These are phyloP conservation scores for Phyllosticta ampelicida DNA, from an alignment of 2,329 filamentous ascomycete species.

Conservation along the genomic window DNA sequence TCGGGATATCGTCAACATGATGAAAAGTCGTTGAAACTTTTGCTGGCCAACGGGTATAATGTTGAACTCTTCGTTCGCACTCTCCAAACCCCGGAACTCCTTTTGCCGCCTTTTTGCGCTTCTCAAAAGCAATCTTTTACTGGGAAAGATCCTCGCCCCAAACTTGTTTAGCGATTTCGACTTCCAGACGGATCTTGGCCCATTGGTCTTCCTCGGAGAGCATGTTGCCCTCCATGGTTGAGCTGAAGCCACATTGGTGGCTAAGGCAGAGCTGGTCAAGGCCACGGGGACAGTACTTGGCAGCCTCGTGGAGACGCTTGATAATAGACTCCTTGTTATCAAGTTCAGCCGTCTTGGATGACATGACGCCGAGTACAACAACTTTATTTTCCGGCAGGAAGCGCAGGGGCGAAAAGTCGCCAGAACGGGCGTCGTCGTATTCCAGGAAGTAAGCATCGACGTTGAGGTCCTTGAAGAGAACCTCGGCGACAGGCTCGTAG, in stretches of 20 bases:
- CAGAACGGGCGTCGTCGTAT: slow-evolving; percentile 46
- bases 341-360: slow-evolving; percentile 46
- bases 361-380: slow-evolving; percentile 47
- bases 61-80: background rate
- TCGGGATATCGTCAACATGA: slow-evolving; percentile 8
- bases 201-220: slow-evolving; percentile 47
- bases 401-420: slow-evolving; percentile 46
- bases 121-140: background rate
- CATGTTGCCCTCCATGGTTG: slow-evolving; percentile 47
- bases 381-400: slow-evolving; percentile 44
- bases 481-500: slow-evolving; percentile 48
- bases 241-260: slow-evolving; percentile 49
- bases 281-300: slow-evolving; percentile 39
- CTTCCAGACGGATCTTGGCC: slow-evolving; percentile 45
- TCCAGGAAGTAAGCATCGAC: slow-evolving; percentile 51
- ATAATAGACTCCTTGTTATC: slow-evolving; percentile 37
- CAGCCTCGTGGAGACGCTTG: slow-evolving; percentile 27
- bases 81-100: background rate
- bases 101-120: background rate
- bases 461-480: slow-evolving; percentile 46
- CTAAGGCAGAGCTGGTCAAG: slow-evolving; percentile 46
- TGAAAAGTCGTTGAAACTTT: slow-evolving; percentile 10
- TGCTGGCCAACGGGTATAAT: background rate
- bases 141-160: slow-evolving; percentile 40
- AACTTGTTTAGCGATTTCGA: slow-evolving; percentile 47